Percentiles rank a stretch among this genome's conserved stretches.
phyloP scores from a whole-genome alignment of 108 stramenopile genomes.

The Nitzschia palea region DNA sequence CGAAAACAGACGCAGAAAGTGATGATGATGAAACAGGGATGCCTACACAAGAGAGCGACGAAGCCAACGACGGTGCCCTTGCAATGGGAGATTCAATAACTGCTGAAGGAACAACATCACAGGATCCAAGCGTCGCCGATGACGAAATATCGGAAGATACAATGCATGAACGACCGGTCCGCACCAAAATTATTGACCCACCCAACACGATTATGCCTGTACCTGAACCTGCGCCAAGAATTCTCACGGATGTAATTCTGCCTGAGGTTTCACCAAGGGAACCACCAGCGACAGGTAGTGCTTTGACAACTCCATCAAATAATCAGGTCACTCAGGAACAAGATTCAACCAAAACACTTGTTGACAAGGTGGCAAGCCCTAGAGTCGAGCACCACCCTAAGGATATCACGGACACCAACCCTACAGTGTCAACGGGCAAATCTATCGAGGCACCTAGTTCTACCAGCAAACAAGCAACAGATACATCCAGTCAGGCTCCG shows the following conservation, averaged over 20 bases:
- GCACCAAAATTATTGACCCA: slow-evolving; percentile 3
- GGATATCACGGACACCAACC: too few relatives aligned
- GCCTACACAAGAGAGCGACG: background rate
- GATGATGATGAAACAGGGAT: background rate
- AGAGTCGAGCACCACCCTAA: too few relatives aligned
- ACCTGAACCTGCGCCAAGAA: background rate
- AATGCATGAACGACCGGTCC: background rate
- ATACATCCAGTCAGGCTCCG: too few relatives aligned
- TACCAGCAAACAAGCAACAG: too few relatives aligned
- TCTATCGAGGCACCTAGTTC: too few relatives aligned
- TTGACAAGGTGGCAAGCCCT: too few relatives aligned
- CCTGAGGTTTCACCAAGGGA: background rate
- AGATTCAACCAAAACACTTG: too few relatives aligned
- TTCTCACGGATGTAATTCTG: too few relatives aligned
- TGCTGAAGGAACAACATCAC: too few relatives aligned
- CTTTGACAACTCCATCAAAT: too few relatives aligned
- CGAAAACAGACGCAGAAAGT: slow-evolving; percentile 3
- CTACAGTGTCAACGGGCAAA: too few relatives aligned
- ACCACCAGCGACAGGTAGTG: background rate
- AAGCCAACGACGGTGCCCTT: background rate
- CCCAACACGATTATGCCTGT: background rate
- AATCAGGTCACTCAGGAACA: too few relatives aligned
- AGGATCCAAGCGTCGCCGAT: background rate
- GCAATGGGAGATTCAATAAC: background rate
- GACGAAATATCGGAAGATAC: slow-evolving; percentile 11